Evolutionary conservation across 345 rosid species (phyloP).

Genomic region (Euphorbia lathyris): DNA sequence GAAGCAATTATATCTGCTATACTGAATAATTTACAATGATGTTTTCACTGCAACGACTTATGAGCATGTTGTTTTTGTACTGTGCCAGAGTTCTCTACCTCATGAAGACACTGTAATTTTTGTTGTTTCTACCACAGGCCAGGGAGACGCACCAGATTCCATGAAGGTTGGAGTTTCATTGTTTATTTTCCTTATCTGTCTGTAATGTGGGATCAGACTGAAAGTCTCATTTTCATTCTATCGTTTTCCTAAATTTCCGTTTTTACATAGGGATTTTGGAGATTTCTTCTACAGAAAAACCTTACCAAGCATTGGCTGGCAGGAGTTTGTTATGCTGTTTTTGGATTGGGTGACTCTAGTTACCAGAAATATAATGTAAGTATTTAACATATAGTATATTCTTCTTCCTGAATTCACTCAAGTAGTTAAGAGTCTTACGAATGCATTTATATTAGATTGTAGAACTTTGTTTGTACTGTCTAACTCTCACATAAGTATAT

Average conservation of each 20-base stretch:
- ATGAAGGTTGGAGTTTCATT: constrained; percentile 49
- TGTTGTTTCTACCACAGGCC: constrained; percentile 93
- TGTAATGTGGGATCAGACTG: not conserved
- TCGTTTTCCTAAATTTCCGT: constrained; percentile 15
- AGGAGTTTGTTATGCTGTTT: constrained; percentile 67
- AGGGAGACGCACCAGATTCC: constrained; percentile 90
- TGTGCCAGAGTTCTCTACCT: constrained; percentile 59
- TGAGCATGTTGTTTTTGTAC: constrained; percentile 4
- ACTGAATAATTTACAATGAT: not conserved
- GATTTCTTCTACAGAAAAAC: constrained; percentile 69
- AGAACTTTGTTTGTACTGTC: not conserved
- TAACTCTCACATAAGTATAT: not conserved
- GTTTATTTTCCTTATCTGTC: constrained; percentile 4
- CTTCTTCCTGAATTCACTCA: not conserved
- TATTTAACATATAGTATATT: not conserved
- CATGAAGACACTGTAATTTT: constrained; percentile 56
- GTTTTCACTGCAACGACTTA: not conserved
- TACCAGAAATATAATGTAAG: constrained; percentile 85
- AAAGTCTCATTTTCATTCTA: not conserved
- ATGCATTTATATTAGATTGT: not conserved
- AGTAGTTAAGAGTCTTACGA: not conserved
- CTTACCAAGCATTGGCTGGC: constrained; percentile 60
- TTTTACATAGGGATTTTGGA: constrained; percentile 67
- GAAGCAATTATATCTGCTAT: not conserved
- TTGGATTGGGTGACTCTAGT: constrained; percentile 92